These are phyloP conservation scores for Tagetes patula DNA, from an alignment of 129 eudicot species.

Conservation along the genomic window DNA sequence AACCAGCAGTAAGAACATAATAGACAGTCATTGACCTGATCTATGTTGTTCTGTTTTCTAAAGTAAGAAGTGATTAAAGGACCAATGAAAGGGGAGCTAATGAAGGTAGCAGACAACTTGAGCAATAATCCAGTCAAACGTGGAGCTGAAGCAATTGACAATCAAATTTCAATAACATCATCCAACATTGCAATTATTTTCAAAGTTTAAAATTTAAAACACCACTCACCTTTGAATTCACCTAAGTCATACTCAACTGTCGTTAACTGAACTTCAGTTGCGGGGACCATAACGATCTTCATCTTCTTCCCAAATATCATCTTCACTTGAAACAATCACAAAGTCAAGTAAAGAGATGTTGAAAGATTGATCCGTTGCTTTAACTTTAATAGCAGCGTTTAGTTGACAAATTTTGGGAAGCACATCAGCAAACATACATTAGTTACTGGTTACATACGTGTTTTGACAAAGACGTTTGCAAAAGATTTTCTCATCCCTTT, in stretches of 20 bases:
- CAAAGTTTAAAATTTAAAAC: background rate
- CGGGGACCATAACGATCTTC: constrained; percentile 67
- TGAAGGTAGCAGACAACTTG: constrained; percentile 44
- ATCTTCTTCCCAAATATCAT: constrained; percentile 23
- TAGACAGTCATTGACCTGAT: constrained; percentile 39
- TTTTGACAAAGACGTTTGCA: too few species aligned
- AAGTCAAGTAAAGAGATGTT: too few species aligned
- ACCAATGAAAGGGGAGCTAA: constrained; percentile 56
- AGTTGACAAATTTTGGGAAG: too few species aligned
- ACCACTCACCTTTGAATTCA: constrained; percentile 36
- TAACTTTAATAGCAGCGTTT: too few species aligned
- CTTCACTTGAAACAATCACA: too few species aligned
- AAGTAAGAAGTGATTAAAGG: constrained; percentile 38
- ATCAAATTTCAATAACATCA: too few species aligned
- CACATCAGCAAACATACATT: too few species aligned
- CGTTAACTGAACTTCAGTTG: constrained; percentile 48
- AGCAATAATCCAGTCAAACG: constrained; percentile 54
- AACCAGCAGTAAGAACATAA: background rate
- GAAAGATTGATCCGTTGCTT: too few species aligned
- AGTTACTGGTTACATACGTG: too few species aligned
- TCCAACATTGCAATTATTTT: background rate
- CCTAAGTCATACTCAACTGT: constrained; percentile 51
- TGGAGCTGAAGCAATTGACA: constrained; percentile 53
- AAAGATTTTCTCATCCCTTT: too few species aligned
- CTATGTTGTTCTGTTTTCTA: constrained; percentile 65